These are phyloP conservation scores for Pichia occidentalis DNA, from an alignment of 805 yeast genomes.

Conservation along the genomic window DNA sequence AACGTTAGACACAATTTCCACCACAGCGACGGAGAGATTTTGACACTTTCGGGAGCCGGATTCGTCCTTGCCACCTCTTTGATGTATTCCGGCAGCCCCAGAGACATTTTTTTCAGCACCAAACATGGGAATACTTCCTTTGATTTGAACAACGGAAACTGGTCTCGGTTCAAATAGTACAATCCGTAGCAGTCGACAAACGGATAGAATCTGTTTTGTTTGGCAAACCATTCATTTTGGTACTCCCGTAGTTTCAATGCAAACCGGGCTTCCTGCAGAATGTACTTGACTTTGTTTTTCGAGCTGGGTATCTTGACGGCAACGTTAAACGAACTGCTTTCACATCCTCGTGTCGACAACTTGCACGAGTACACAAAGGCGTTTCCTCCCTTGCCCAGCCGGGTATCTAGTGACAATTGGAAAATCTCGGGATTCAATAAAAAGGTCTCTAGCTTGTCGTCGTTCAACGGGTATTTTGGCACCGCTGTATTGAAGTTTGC, in stretches of 20 bases:
- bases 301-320: slow-evolving; percentile 29
- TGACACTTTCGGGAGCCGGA: too few species aligned
- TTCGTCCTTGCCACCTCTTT: too few species aligned
- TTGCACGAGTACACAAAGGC: slow-evolving; percentile 24
- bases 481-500: background rate
- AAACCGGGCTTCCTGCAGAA: slow-evolving; percentile 25
- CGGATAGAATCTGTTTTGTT: slow-evolving; percentile 15
- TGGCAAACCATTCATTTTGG: slow-evolving; percentile 15
- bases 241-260: slow-evolving; percentile 18
- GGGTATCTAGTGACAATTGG: slow-evolving; percentile 14
- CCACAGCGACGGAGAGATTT: too few species aligned
- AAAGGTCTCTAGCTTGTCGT: slow-evolving; percentile 16
- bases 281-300: slow-evolving; percentile 19
- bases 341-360: slow-evolving; percentile 14
- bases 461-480: slow-evolving; percentile 15
- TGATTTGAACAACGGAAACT: slow-evolving; percentile 22
- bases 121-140: slow-evolving; percentile 26
- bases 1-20: slow-evolving; percentile 28
- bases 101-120: slow-evolving; percentile 24
- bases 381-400: slow-evolving; percentile 27
- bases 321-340: slow-evolving; percentile 10
- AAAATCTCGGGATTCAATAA: slow-evolving; percentile 20
- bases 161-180: slow-evolving; percentile 20
- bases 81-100: slow-evolving; percentile 24
- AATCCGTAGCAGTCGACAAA: slow-evolving; percentile 27